Percentiles rank a stretch among this genome's conserved stretches.
Conservation (phyloP, 2,329 filamentous ascomycete species). For the Curvularia sp. region DNA sequence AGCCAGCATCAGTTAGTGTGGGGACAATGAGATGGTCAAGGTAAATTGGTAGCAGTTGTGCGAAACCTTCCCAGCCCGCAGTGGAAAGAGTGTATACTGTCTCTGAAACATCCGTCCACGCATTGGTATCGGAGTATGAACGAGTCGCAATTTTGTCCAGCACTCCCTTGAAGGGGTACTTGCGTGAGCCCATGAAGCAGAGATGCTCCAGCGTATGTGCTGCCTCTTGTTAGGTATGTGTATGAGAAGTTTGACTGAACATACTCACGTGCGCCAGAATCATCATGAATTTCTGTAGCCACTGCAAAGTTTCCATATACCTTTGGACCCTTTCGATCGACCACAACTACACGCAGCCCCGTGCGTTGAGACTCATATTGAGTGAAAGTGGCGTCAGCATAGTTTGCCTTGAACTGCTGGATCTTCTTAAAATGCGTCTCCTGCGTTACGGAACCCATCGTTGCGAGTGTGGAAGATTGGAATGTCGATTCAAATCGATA, state of each 20-base stretch:
- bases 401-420: constrained; percentile 87
- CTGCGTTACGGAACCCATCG: constrained; percentile 45
- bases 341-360: constrained; percentile 92
- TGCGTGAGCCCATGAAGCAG: constrained; percentile 78
- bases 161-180: constrained; percentile 92
- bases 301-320: constrained; percentile 88
- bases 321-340: constrained; percentile 93
- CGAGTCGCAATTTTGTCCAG: constrained; percentile 92
- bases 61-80: constrained; percentile 96
- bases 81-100: constrained; percentile 96
- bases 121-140: constrained; percentile 93
- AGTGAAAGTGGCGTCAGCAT: constrained; percentile 85
- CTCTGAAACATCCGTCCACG: constrained; percentile 95
- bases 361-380: constrained; percentile 96
- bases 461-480: constrained; percentile 21
- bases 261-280: constrained; percentile 77
- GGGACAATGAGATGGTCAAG: constrained; percentile 92
- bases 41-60: constrained; percentile 91
- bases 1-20: constrained; percentile 89
- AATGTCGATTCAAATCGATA: background rate
- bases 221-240: constrained; percentile 25
- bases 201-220: constrained; percentile 62
- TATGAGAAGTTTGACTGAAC: background rate
- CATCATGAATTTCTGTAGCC: constrained; percentile 96
- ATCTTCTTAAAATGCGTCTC: constrained; percentile 77